Evolutionary conservation across 345 rosid species (phyloP), one percentile per base, ranked within the genome.

Genomic region (Bruguiera gymnorhiza): DNA sequence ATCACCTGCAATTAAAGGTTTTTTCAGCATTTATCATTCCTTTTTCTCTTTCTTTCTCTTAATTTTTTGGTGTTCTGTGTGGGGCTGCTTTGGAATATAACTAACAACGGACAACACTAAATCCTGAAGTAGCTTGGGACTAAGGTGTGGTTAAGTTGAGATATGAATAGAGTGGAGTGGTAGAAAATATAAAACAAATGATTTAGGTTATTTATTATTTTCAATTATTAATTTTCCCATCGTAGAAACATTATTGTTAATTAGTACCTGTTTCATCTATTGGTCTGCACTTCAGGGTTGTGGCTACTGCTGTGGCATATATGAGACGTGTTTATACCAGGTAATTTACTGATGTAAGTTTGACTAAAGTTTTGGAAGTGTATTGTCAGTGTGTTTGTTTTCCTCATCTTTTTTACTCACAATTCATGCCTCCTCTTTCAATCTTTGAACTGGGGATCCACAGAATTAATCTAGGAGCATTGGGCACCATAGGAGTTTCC

Each of bases 321-420:
- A 95, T 95, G 99, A 88, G 99, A 76, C 97, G 97, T 39, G 93
- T 90, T 70, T 95, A 90, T 78, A 87, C 86, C 66, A 90, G 96
- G 99, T 95, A 81, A 69, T 39, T 63, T 27, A 18, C 37, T 30
- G 37, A 60, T 51, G 32, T 63, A 31, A 21, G 32, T 31, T 10
- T 3, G 6, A 56, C 16, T 27, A 4, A 55, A 9, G 23, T 23
- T 23, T 43, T 43, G 50, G 50, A 43, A 43, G 50, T 15, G 16
- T 4, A 11, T 1, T 13, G 50, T 13, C 50, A 43, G 0, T 37
- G 15, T 34, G 6, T 51, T 9, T 1, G 16, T 19, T 29, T 29
- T 52, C 24, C 1, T 56, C 3, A 3, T 23, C 30, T 15, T 20
- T 19, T 16, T 26, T 32, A 34, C 19, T 43, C 20, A 6, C 6